Conservation (phyloP, 2,329 filamentous ascomycete genomes). For the Colletotrichum sp. region DNA sequence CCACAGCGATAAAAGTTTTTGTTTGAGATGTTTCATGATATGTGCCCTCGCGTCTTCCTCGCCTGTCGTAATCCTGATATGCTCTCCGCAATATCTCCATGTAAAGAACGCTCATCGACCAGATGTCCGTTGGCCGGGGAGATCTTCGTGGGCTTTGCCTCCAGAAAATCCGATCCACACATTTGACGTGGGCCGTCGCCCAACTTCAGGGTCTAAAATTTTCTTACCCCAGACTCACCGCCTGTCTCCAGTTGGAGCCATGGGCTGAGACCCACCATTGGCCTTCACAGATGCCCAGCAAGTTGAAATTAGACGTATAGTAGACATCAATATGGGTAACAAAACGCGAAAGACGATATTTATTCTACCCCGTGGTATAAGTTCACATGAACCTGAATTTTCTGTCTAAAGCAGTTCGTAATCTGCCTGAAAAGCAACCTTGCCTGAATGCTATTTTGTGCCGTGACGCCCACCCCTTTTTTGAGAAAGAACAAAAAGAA, state of each 20-base stretch:
- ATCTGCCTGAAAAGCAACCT: not conserved
- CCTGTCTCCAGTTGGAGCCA: not conserved
- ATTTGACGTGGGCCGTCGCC: not conserved
- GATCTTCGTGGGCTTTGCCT: not conserved
- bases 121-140: not conserved
- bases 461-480: not conserved
- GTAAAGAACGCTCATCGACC: not conserved
- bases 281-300: not conserved
- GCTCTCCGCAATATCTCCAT: not conserved
- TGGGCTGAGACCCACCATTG: not conserved
- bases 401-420: not conserved
- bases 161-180: not conserved
- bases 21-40: not conserved
- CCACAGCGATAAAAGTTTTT: conserved; percentile 18
- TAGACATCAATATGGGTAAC: not conserved
- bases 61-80: not conserved
- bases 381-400: not conserved
- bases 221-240: not conserved
- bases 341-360: not conserved
- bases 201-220: not conserved
- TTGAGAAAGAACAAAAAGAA: not conserved
- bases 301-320: not conserved
- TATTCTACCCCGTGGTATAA: not conserved
- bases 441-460: not conserved
- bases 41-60: not conserved